phyloP scores from a whole-genome alignment of 106 monocot genomes.

The Allium sativum region DNA sequence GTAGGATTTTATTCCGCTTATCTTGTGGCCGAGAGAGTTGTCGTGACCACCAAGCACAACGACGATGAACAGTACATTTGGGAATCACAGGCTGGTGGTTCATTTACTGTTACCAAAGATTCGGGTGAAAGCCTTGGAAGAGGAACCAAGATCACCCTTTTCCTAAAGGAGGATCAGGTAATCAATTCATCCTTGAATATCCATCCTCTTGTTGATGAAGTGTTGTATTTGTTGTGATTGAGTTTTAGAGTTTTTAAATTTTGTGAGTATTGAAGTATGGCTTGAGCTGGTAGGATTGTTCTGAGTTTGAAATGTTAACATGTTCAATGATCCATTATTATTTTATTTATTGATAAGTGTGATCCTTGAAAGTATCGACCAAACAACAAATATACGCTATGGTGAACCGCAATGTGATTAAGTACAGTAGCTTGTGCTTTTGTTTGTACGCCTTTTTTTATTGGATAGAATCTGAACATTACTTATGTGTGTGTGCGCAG shows the following conservation, averaged over 20 bases:
- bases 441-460: neutral
- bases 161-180: slow-evolving; percentile 80
- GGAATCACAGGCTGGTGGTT: slow-evolving; percentile 76
- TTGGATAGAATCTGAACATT: neutral
- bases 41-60: slow-evolving; percentile 60
- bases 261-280: too few relatives aligned
- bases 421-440: neutral
- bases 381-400: too few relatives aligned
- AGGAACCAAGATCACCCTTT: slow-evolving; percentile 72
- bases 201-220: too few relatives aligned
- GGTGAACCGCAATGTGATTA: too few relatives aligned
- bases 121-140: slow-evolving; percentile 57
- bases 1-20: slow-evolving; percentile 71
- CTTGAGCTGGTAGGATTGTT: too few relatives aligned
- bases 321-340: too few relatives aligned
- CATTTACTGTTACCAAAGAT: slow-evolving; percentile 64
- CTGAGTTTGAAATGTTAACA: too few relatives aligned
- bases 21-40: slow-evolving; percentile 63
- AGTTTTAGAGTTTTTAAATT: too few relatives aligned
- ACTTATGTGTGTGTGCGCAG: slow-evolving; percentile 12
- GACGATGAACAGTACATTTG: slow-evolving; percentile 80
- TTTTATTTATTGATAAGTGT: too few relatives aligned
- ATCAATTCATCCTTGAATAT: neutral
- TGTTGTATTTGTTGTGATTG: too few relatives aligned
- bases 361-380: too few relatives aligned